Evolutionary conservation across 1,284 basidiomycete genomes (phyloP), one percentile per base, ranked within the genome.

Genomic region (Irpex sp.): DNA sequence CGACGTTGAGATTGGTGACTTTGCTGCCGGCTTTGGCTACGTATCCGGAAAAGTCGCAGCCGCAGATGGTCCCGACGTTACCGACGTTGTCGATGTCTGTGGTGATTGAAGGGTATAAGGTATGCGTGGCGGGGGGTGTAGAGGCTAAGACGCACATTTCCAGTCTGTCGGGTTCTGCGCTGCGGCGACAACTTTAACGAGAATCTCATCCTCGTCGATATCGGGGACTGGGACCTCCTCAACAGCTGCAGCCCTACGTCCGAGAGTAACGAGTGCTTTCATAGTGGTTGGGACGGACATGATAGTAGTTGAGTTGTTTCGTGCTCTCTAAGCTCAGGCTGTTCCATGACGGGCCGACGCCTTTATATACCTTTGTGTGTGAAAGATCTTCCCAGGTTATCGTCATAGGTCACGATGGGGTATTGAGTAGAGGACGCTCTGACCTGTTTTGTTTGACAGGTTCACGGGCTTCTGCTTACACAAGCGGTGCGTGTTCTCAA

Each of bases 21-120:
- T 65, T 65, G 61, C 63, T 66, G n/a, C 72, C 72, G 8, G 63
- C 55, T 50, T 65, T 57, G 3, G 68, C 71, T 57, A 73, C 67
- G 54, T 57, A 31, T 0, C 71, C 72, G 7, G 71, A 65, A 33
- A 57, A 71, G 63, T 74, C 71, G 64, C 68, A 69, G 0, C 72
- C 72, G 9, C 68, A 57, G 56, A 72, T 63, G 15, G 65, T 66
- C 9, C 71, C 71, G 39, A 46, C 39, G 39, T 46, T 11, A 6
- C 39, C 39, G n/a, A n/a, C n/a, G 1, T 46, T 46, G 39, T 46
- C 39, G n/a, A 46, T 46, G 5, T 46, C 39, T 39, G 15, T 39
- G 13, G n/a, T 46, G n/a, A n/a, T 46, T 1, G 39, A 46, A 15
- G 11, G 11, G 1, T 1, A n/a, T 46, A 4, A 46, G 39, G n/a